A percentile compares a stretch with the other conserved stretches of the same genome.
Conservation (phyloP, 2,329 filamentous ascomycete species). For the Allantophomopsis cytisporea region DNA sequence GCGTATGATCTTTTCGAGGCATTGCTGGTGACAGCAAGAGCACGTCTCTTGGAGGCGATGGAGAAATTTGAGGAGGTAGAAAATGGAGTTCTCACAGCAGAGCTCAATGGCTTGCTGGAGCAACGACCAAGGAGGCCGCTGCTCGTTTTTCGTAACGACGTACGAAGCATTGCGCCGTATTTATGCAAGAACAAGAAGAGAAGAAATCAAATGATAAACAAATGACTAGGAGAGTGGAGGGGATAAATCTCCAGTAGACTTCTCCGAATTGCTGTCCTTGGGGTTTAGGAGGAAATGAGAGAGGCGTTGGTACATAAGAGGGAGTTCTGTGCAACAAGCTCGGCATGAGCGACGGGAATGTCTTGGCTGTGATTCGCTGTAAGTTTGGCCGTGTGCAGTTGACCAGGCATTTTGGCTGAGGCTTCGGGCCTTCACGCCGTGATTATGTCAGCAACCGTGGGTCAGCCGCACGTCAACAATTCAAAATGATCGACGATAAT, state of each 20-base stretch:
- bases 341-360: no score
- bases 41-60: constrained; percentile 30
- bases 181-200: constrained; percentile 16
- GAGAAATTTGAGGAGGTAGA: constrained; percentile 22
- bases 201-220: constrained; percentile 1
- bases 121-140: constrained; percentile 46
- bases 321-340: no score
- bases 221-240: neutral
- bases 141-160: constrained; percentile 51
- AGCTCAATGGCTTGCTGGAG: constrained; percentile 18
- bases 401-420: no score
- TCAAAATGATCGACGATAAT: no score
- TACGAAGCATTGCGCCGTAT: constrained; percentile 55
- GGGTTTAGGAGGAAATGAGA: neutral
- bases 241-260: neutral
- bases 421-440: no score
- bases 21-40: constrained; percentile 22
- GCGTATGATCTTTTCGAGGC: constrained; percentile 37
- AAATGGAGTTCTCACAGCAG: constrained; percentile 26
- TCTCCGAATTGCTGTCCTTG: neutral
- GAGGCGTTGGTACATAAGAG: neutral
- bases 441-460: no score
- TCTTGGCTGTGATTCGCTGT: no score
- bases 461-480: no score
- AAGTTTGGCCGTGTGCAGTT: no score